Conservation (phyloP, 306 rosid genomes). For the Prunus padus region DNA sequence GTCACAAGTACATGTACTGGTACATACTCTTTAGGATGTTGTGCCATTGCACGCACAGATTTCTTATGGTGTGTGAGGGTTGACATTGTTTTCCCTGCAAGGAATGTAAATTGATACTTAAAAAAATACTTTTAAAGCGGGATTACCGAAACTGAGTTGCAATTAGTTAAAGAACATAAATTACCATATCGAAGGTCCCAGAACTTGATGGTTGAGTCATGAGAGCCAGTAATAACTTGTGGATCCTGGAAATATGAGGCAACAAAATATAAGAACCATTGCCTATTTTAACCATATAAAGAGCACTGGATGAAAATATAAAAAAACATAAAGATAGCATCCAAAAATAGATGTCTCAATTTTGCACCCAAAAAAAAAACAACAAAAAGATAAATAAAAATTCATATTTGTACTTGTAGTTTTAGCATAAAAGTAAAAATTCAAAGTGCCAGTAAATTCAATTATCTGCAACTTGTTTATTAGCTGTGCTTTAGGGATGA, state of each 20-base stretch:
- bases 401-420: neutral
- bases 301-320: neutral
- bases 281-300: neutral
- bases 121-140: neutral
- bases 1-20: neutral
- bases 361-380: neutral
- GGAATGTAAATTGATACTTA: neutral
- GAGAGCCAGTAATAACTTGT: constrained; percentile 98
- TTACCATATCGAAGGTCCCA: constrained; percentile 99
- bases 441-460: neutral
- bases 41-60: constrained; percentile 94
- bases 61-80: constrained; percentile 97
- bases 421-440: neutral
- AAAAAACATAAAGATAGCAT: neutral
- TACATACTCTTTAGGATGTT: constrained; percentile 94
- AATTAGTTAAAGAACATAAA: constrained; percentile 10
- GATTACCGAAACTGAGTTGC: neutral
- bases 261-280: neutral
- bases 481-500: too few relatives aligned
- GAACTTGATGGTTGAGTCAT: constrained; percentile 89
- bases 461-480: neutral
- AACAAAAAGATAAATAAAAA: neutral
- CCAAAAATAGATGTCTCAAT: neutral
- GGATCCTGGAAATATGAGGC: constrained; percentile 66
- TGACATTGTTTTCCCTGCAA: constrained; percentile 81